Evolutionary conservation across 176 grass and related monocot genomes (phyloP), one percentile per base, ranked within the genome.

Genomic region (Eragrostis nindensis): DNA sequence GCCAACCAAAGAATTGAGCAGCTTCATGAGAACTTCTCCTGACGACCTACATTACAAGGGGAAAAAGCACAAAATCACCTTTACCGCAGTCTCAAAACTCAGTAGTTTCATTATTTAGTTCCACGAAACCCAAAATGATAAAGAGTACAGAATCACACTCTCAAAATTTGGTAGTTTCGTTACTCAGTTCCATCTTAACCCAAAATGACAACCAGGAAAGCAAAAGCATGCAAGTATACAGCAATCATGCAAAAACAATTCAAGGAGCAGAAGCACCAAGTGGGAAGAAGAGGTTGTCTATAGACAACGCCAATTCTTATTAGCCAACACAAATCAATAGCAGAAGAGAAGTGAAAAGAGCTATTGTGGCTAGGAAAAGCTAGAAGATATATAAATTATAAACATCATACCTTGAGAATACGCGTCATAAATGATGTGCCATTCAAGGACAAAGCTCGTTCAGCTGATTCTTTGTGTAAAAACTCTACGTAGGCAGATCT

Each of bases 401-500:
- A 77, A 24, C 27, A 83, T 26, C 11, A 73, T 97, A 92, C 94
- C 94, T 97, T 97, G 39, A 97, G 85, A 80, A 97, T 82, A 8
- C 94, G 91, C 11, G 94, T 90, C 91, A 97, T 97, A 86, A 97
- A 97, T 82, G 94, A 97, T 49, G 94, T 97, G 24, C 94, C 94
- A 86, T 94, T 97, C 57, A 97, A 71, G 9, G 94, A 92, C 85
- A 97, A 74, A 74, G 94, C 94, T 44, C 73, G 76, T 40, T 97
- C 94, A 82, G 94, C 91, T 25, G 94, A 94, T 75, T 94, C 94
- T 90, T 82, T 97, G 84, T 94, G 83, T 60, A 94, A 89, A 73
- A 97, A 97, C 71, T 97, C 94, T 14, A 97, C 80, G 46, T 91
- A 97, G 5, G 94, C 94, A 8, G 94, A 97, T 74, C 91, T 97